A percentile compares a stretch with the other conserved stretches of the same genome.
These are phyloP conservation scores for Naganishia antarctica DNA, from an alignment of 768 basidiomycete species.

Conservation along the genomic window DNA sequence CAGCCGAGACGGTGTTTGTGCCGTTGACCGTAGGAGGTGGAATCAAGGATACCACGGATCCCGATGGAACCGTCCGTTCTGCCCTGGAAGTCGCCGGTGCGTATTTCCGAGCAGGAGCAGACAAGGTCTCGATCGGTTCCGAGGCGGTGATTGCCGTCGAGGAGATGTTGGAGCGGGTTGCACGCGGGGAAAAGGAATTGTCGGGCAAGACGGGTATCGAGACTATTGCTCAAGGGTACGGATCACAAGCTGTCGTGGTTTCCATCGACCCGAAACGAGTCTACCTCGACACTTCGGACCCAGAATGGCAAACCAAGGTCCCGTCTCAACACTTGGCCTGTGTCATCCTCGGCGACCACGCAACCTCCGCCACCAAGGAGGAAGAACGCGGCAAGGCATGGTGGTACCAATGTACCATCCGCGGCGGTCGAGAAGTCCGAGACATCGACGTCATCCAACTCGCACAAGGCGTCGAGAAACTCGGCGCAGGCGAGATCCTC, in stretches of 20 bases:
- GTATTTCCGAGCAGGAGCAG: conserved; percentile 95
- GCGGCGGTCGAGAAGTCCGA: conserved; percentile 78
- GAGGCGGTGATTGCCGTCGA: conserved; percentile 95
- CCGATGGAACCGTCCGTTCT: conserved; percentile 78
- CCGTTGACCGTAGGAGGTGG: conserved; percentile 98
- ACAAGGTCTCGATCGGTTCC: conserved; percentile 95
- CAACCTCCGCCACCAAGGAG: conserved; percentile 50
- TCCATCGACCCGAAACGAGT: conserved; percentile 88
- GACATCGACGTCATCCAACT: conserved; percentile 83
- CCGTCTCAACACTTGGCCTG: conserved; percentile 55
- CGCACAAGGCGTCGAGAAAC: conserved; percentile 77
- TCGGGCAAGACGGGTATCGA: conserved; percentile 80
- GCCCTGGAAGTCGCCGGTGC: conserved; percentile 92
- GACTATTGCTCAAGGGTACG: conserved; percentile 81
- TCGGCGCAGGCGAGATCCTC: conserved; percentile 92
- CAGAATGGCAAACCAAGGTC: conserved; percentile 42
- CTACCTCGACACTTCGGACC: conserved; percentile 60
- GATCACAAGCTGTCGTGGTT: conserved; percentile 94
- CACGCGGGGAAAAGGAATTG: conserved; percentile 50
- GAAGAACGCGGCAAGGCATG: conserved; percentile 70
- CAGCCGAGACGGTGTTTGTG: conserved; percentile 85
- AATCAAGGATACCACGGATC: conserved; percentile 91
- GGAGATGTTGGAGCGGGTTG: conserved; percentile 54
- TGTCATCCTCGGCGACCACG: conserved; percentile 43
- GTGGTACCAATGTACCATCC: conserved; percentile 99